Evolutionary conservation across 2,329 filamentous ascomycete species (phyloP).

Genomic region (Emmonsiellopsis sp.): DNA sequence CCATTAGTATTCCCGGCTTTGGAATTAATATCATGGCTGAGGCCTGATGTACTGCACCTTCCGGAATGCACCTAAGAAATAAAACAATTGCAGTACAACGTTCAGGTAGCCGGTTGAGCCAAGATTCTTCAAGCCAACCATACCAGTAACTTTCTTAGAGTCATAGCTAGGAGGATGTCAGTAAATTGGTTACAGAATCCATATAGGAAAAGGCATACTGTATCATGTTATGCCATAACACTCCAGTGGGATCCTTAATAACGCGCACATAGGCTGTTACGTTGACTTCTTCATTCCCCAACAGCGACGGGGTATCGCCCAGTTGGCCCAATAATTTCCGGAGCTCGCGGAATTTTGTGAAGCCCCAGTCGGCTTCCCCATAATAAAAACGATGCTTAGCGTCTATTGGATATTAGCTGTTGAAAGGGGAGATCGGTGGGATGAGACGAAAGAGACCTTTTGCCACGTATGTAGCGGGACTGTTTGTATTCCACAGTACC

Average conservation of each 20-base stretch:
- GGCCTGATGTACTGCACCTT: not conserved
- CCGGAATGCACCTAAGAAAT: constrained; percentile 46
- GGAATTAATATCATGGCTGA: not conserved
- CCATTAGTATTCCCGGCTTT: not conserved
- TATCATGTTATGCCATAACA: constrained; percentile 18
- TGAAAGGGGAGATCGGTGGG: not conserved
- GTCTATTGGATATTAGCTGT: not conserved
- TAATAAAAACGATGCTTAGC: constrained; percentile 3
- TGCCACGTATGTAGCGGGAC: not conserved
- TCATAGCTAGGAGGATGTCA: constrained; percentile 51
- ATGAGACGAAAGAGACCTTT: not conserved
- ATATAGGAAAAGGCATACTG: not conserved
- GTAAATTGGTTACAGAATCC: not conserved
- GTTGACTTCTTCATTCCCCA: constrained; percentile 22
- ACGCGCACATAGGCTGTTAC: constrained; percentile 21
- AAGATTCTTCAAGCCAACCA: constrained; percentile 84
- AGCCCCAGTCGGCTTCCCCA: constrained; percentile 6
- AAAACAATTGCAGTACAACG: constrained; percentile 64
- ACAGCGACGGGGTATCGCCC: constrained; percentile 6
- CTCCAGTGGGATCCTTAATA: constrained; percentile 22
- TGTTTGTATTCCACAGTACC: constrained; percentile 8
- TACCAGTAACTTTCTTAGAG: constrained; percentile 90
- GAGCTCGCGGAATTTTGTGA: constrained; percentile 7
- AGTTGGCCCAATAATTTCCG: constrained; percentile 1
- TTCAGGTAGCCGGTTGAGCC: constrained; percentile 76